phyloP scores from a whole-genome alignment of 495 filamentous ascomycete genomes.

The Chaetomium tenue region DNA sequence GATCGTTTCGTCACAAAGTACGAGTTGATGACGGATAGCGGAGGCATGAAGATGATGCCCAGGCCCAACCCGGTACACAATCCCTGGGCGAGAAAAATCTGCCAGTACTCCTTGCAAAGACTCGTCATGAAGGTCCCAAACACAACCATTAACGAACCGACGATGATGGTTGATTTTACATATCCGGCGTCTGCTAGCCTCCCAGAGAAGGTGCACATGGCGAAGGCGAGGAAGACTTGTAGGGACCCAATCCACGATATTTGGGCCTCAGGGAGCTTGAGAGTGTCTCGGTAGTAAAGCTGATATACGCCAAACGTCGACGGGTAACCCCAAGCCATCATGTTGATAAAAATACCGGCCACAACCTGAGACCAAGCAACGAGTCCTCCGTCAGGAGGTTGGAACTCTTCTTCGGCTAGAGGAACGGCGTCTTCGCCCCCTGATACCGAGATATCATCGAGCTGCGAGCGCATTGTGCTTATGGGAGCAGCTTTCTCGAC shows the following conservation, averaged over 20 bases:
- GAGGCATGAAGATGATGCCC: slow-evolving; percentile 47
- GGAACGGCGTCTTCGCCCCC: neutral
- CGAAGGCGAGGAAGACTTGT: slow-evolving; percentile 46
- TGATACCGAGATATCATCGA: neutral
- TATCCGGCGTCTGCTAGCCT: slow-evolving; percentile 46
- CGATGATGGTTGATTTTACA: slow-evolving; percentile 36
- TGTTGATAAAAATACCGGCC: slow-evolving; percentile 41
- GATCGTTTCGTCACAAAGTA: slow-evolving; percentile 43
- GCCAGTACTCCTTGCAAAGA: slow-evolving; percentile 42
- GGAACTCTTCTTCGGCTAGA: slow-evolving; percentile 19
- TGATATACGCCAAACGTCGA: slow-evolving; percentile 48
- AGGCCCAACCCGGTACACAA: slow-evolving; percentile 43
- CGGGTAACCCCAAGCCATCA: slow-evolving; percentile 45
- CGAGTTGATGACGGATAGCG: slow-evolving; percentile 40
- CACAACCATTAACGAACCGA: slow-evolving; percentile 39
- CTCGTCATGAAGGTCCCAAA: slow-evolving; percentile 48
- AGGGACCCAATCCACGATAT: slow-evolving; percentile 51
- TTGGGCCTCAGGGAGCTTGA: slow-evolving; percentile 41
- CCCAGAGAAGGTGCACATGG: slow-evolving; percentile 42
- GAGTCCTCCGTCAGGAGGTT: slow-evolving; percentile 43
- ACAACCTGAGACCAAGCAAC: slow-evolving; percentile 47
- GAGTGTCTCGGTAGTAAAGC: slow-evolving; percentile 47
- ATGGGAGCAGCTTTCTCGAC: slow-evolving; percentile 15
- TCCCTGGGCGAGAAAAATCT: slow-evolving; percentile 48
- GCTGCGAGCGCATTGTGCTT: neutral